Evolutionary conservation across 306 rosid genomes (phyloP).

Genomic region (Quercus bicolor): DNA sequence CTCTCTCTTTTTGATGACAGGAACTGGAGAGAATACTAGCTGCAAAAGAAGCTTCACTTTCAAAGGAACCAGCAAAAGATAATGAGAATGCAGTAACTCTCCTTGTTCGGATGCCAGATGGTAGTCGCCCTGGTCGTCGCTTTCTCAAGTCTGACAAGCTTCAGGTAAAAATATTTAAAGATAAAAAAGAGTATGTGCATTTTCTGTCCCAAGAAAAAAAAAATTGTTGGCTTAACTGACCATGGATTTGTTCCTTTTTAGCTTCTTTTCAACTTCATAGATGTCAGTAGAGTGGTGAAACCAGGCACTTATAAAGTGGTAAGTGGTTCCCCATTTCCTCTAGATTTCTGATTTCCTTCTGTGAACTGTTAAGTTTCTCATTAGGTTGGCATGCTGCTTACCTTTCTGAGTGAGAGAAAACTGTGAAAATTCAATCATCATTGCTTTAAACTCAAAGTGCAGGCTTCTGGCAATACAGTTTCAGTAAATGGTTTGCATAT

Average conservation of each 20-base stretch:
- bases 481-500: background rate
- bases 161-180: constrained; percentile 46
- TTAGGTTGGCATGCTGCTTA: constrained; percentile 8
- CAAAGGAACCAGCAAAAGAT: constrained; percentile 54
- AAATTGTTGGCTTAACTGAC: constrained; percentile 20
- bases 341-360: constrained; percentile 20
- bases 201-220: background rate
- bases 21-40: constrained; percentile 36
- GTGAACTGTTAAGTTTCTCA: background rate
- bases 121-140: constrained; percentile 56
- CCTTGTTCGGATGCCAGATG: constrained; percentile 83
- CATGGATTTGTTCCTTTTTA: constrained; percentile 23
- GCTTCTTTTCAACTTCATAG: constrained; percentile 72
- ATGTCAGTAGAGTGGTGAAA: constrained; percentile 42
- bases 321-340: constrained; percentile 27
- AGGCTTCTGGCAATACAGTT: background rate
- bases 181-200: background rate
- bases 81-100: constrained; percentile 60
- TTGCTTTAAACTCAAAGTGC: background rate
- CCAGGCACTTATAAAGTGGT: constrained; percentile 74
- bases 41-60: constrained; percentile 42
- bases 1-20: constrained; percentile 26
- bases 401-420: background rate
- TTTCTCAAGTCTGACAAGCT: constrained; percentile 75
- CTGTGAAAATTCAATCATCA: background rate